Evolutionary conservation across 176 grass and related monocot species (phyloP), one percentile per base, ranked within the genome.

Genomic region (Dendrocalamus sinicus): DNA sequence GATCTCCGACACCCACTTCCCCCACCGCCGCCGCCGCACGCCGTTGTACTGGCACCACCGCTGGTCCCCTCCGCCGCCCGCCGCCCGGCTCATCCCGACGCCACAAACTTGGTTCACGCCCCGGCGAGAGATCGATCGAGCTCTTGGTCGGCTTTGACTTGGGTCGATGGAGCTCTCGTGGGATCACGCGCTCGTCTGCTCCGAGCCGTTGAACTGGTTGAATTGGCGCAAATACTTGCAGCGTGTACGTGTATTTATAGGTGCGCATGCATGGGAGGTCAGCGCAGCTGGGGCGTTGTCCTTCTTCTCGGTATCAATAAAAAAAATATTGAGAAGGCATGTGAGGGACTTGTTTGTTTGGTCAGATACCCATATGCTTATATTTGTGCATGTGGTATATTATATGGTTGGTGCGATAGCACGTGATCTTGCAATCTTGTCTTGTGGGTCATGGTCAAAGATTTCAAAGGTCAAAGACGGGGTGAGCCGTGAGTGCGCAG

Each of bases 1-100:
- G 45, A 98, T 98, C 89, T 98, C 96, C 44, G 96, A 98, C 77
- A 98, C 93, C 96, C 96, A 98, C 85, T 98, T 98, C 2, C 96
- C 93, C 96, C 96, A 98, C 44, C 72, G 72, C 81, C 96, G 83
- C 66, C 73, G 91, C 52, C 96, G 88, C 54, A 93, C 96, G 83
- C 93, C 95, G 52, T 76, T 90, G 89, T 94, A 95, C 86, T 43
- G 81, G 48, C 79, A 40, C 78, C 75, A 55, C 43, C 58, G 53
- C 23, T 28, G 35, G 22, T 23, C 50, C 2, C 43, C 26, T 6
- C 35, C 43, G 4, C 52, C 60, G 16, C 79, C 14, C 15, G 58
- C 54, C 55, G 59, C 66, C 35, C 45, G 17, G 15, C 46, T 61
- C 90, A 85, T 67, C 26, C 45, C 43, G 8, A 44, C 43, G 43